Evolutionary conservation across 2,329 filamentous ascomycete genomes (phyloP).

Genomic region (Colletotrichum sidae): DNA sequence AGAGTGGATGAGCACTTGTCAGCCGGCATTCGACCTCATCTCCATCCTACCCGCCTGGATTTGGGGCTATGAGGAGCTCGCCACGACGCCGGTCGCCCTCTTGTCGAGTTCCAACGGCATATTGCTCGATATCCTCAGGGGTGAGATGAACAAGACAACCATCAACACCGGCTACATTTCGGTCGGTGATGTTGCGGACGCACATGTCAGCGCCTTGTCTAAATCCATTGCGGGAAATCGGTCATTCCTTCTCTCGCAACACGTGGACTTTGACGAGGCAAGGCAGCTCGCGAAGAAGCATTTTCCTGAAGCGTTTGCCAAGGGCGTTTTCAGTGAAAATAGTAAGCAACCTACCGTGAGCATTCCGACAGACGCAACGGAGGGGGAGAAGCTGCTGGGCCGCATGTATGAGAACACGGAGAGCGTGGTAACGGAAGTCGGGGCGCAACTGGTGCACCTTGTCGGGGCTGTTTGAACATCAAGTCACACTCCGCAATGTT

Average conservation of each 20-base stretch:
- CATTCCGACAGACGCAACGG: constrained; percentile 40
- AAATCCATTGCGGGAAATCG: constrained; percentile 44
- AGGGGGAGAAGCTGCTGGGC: constrained; percentile 47
- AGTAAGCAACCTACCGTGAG: constrained; percentile 7
- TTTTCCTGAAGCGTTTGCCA: constrained; percentile 18
- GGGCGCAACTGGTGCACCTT: constrained; percentile 48
- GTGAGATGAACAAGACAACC: constrained; percentile 38
- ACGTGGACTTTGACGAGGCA: constrained; percentile 16
- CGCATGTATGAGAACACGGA: constrained; percentile 47
- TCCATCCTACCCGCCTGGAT: constrained; percentile 51
- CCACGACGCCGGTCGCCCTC: constrained; percentile 42
- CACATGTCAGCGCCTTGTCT: constrained; percentile 50
- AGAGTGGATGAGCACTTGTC: constrained; percentile 45
- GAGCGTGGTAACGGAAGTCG: constrained; percentile 47
- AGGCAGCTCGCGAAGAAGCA: constrained; percentile 6
- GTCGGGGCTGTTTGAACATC: background rate
- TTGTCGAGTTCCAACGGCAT: constrained; percentile 45
- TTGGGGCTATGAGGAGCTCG: constrained; percentile 49
- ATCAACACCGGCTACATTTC: constrained; percentile 47
- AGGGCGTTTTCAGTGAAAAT: background rate
- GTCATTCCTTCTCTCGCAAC: constrained; percentile 7
- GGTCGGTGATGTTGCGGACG: constrained; percentile 50
- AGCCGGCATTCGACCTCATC: constrained; percentile 49
- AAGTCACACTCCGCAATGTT: too few species aligned
- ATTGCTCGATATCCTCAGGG: constrained; percentile 48